Evolutionary conservation across 2,329 filamentous ascomycete genomes (phyloP), one percentile per base, ranked within the genome.

Genomic region (Ophiostoma montium): DNA sequence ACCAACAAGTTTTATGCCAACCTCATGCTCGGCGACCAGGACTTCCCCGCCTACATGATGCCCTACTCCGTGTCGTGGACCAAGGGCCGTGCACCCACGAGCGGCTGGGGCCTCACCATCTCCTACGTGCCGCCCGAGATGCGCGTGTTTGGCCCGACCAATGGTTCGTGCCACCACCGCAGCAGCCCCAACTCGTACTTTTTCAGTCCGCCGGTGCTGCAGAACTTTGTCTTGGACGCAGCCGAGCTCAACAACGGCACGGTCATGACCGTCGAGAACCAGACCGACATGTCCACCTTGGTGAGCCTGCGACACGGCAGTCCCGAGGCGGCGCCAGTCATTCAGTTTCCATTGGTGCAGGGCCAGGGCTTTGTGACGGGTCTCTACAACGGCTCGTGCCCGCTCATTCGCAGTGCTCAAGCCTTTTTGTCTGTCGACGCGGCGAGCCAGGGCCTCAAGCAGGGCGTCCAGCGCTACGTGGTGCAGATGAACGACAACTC

Each of bases 341-440:
- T 96, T 18, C 82, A 77, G 0, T 87, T 94, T 55, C 88, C 89
- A 0, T 61, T 95, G 8, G 79, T 94, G 0, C 90, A 96, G 60
- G 92, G 92, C 11, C 92, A 94, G 79, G 82, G 78, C 0, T 94
- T 88, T 57, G 70, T 95, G 16, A 95, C 89, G 5, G 89, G 73
- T 0, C 63, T 84, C 16, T 96, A 89, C 64, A 72, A 71, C 48
- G 78, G 79, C 30, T 71, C 78, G 0, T 80, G 78, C 8, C 90
- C 90, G 0, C 60, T 81, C 4, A 72, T 96, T 39, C 80, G 89
- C 57, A 83, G 81, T 19, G 80, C 78, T 1, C 75, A 42, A 35
- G 51, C 53, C 19, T 47, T 56, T 15, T 10, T 46, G 42, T 46
- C 48, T 2, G 30, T 50, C 18, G 31, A 43, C 13, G 38, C 41